phyloP scores from a whole-genome alignment of 805 yeast genomes.

The Candida chauliodis region DNA sequence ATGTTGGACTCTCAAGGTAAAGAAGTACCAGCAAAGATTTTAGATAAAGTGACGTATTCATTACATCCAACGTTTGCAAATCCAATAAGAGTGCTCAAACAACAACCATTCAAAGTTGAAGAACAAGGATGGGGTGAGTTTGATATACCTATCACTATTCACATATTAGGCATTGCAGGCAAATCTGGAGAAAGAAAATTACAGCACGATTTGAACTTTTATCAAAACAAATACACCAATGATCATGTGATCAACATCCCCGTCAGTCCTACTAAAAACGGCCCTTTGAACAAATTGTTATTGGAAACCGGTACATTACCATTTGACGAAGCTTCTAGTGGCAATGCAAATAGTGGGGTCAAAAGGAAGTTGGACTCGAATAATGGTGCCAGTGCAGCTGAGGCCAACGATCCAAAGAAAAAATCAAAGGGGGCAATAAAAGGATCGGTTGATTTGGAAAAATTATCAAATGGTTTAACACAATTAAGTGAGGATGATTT shows the following conservation, averaged over 20 bases:
- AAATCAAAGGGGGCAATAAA: conserved; percentile 57
- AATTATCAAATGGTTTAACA: conserved; percentile 84
- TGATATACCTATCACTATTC: conserved; percentile 77
- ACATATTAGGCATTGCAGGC: conserved; percentile 58
- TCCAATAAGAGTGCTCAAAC: conserved; percentile 77
- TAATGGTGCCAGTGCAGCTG: conserved; percentile 8
- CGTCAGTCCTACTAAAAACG: conserved; percentile 53
- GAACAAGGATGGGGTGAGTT: conserved; percentile 99
- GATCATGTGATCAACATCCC: conserved; percentile 81
- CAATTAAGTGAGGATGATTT: conserved; percentile 89
- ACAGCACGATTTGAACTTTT: conserved; percentile 85
- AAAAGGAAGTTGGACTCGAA: conserved; percentile 13
- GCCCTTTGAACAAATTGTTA: conserved; percentile 65
- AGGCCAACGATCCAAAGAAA: conserved; percentile 36
- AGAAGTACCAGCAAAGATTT: conserved; percentile 79
- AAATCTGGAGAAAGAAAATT: conserved; percentile 85
- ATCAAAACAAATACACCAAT: conserved; percentile 67
- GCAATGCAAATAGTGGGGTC: conserved; percentile 12
- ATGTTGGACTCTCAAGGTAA: conserved; percentile 77
- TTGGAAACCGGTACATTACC: conserved; percentile 84
- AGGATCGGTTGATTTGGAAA: conserved; percentile 82
- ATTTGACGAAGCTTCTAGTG: conserved; percentile 21
- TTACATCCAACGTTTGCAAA: conserved; percentile 93
- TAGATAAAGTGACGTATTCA: conserved; percentile 90
- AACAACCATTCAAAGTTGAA: conserved; percentile 79